phyloP scores from a whole-genome alignment of 164 flowering plant genomes.

The Annona cherimola region DNA sequence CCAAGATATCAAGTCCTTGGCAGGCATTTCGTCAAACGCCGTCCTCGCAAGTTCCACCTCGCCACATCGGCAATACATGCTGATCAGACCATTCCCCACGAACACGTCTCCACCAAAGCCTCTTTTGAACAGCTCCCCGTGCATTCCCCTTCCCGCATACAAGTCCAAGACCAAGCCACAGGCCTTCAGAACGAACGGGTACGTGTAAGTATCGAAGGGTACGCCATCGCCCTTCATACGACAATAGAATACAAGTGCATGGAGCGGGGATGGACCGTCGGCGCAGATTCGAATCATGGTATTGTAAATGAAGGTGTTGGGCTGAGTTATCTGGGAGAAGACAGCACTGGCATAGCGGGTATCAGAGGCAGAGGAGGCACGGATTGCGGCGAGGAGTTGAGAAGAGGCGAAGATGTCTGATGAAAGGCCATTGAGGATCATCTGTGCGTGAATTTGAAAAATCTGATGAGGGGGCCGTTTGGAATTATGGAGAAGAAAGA shows the following conservation, averaged over 20 bases:
- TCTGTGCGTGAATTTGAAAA: slow-evolving; percentile 36
- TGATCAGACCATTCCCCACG: slow-evolving; percentile 35
- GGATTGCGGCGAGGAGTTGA: slow-evolving; percentile 15
- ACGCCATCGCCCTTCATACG: slow-evolving; percentile 19
- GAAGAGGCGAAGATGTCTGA: slow-evolving; percentile 19
- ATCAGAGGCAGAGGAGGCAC: slow-evolving; percentile 4
- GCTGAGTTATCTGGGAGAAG: slow-evolving; percentile 16
- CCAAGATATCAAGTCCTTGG: slow-evolving; percentile 43
- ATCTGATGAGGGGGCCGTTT: slow-evolving; percentile 20
- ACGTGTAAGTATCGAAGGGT: slow-evolving; percentile 28
- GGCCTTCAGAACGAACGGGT: slow-evolving; percentile 36
- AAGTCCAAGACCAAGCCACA: slow-evolving; percentile 26
- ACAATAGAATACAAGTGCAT: slow-evolving; percentile 18
- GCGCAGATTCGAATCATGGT: slow-evolving; percentile 29
- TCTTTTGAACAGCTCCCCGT: slow-evolving; percentile 33
- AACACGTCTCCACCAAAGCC: slow-evolving; percentile 30
- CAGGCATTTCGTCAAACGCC: slow-evolving; percentile 25
- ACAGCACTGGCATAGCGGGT: slow-evolving; percentile 15
- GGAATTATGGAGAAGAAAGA: slow-evolving; percentile 23
- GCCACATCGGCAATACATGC: slow-evolving; percentile 36
- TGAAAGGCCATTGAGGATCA: slow-evolving; percentile 22
- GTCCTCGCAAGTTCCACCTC: slow-evolving; percentile 17
- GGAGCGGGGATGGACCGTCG: slow-evolving; percentile 16
- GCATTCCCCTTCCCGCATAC: slow-evolving; percentile 27
- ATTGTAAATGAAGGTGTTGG: slow-evolving; percentile 29